Conservation (phyloP, 2,329 filamentous ascomycete genomes). For the Malbranchea cinnamomea region DNA sequence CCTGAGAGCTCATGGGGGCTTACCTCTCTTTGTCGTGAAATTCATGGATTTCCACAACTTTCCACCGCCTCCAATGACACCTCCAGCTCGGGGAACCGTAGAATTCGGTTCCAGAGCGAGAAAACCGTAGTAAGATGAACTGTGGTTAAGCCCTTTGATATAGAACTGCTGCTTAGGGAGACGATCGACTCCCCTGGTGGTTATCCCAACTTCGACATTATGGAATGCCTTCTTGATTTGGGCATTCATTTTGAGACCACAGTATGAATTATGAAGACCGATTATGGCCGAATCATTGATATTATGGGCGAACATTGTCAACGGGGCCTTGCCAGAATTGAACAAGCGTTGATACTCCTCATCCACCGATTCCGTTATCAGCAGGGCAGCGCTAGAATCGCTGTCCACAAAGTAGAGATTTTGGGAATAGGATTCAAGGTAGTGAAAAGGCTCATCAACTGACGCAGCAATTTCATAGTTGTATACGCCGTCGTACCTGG, state of each 20-base stretch:
- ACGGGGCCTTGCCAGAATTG: conserved; percentile 46
- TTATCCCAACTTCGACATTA: conserved; percentile 49
- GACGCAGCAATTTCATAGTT: conserved; percentile 73
- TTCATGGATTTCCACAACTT: conserved; percentile 54
- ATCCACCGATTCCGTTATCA: conserved; percentile 47
- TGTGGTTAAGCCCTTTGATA: conserved; percentile 57
- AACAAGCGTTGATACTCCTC: conserved; percentile 40
- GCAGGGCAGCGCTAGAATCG: conserved; percentile 61
- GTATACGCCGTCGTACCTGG: conserved; percentile 51
- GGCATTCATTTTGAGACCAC: conserved; percentile 56
- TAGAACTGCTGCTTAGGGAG: conserved; percentile 81
- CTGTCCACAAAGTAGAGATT: conserved; percentile 71
- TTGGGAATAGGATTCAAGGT: conserved; percentile 33
- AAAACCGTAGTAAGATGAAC: conserved; percentile 56
- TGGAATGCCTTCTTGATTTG: conserved; percentile 48
- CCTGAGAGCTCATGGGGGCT: conserved; percentile 15
- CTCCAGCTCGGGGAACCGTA: conserved; percentile 38
- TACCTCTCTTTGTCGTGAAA: conserved; percentile 70
- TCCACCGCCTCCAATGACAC: conserved; percentile 55
- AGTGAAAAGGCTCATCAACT: conserved; percentile 62
- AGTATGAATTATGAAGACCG: conserved; percentile 67
- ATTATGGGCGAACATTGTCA: conserved; percentile 61
- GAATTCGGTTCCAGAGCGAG: conserved; percentile 48
- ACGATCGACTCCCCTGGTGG: conserved; percentile 47
- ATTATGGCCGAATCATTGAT: conserved; percentile 41